These are phyloP conservation scores for Annona cherimola DNA, from an alignment of 164 flowering plant species.

Conservation along the genomic window DNA sequence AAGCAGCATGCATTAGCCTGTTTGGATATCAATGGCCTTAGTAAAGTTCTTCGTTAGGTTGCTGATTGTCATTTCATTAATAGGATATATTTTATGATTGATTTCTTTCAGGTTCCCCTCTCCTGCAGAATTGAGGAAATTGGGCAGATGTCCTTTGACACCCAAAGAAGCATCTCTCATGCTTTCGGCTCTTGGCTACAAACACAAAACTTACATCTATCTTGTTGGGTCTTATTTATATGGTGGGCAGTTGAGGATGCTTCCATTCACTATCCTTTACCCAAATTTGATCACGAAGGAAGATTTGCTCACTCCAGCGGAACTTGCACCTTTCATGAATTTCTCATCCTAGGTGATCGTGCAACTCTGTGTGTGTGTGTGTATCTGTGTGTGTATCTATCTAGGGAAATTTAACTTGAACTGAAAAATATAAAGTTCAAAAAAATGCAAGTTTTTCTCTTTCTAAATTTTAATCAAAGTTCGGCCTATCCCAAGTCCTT, in stretches of 20 bases:
- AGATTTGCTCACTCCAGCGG: conserved; percentile 71
- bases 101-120: conserved; percentile 49
- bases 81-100: conserved; percentile 1
- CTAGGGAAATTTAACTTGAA: too few relatives aligned
- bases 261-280: conserved; percentile 56
- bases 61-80: not conserved
- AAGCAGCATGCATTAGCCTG: too few relatives aligned
- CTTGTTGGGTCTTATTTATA: conserved; percentile 85
- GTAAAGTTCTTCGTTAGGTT: not conserved
- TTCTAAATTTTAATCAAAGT: too few relatives aligned
- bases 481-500: too few relatives aligned
- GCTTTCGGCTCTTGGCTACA: conserved; percentile 76
- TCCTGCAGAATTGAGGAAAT: conserved; percentile 52
- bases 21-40: not conserved
- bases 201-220: conserved; percentile 59
- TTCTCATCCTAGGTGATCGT: conserved; percentile 84
- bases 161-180: conserved; percentile 97
- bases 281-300: conserved; percentile 91
- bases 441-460: too few relatives aligned
- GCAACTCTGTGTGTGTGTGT: too few relatives aligned
- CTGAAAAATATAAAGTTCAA: too few relatives aligned
- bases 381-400: too few relatives aligned
- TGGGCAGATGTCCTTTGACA: conserved; percentile 87
- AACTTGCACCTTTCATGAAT: conserved; percentile 79
- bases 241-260: conserved; percentile 75